A percentile compares a stretch with the other conserved stretches of the same genome.
Conservation (phyloP, 257 asterid genomes). For the Solanum chmielewskii region DNA sequence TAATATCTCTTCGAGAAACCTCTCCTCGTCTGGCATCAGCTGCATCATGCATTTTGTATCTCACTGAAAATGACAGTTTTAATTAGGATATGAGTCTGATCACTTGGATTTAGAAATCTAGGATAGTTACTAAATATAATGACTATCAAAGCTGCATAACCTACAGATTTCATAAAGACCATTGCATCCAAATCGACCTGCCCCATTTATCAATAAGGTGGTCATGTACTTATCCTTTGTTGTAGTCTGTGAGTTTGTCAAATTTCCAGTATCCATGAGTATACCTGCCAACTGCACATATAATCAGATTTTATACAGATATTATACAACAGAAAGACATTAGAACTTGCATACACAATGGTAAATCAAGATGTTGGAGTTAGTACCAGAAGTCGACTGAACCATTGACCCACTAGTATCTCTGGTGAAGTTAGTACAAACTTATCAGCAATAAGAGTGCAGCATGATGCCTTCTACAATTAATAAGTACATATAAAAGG, state of each 20-base stretch:
- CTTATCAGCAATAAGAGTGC: constrained; percentile 59
- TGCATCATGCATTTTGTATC: constrained; percentile 27
- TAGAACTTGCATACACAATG: background rate
- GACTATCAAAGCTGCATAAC: background rate
- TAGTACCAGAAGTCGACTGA: constrained; percentile 73
- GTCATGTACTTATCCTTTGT: constrained; percentile 72
- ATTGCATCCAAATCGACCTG: constrained; percentile 72
- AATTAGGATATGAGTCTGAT: background rate
- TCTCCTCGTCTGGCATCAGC: background rate
- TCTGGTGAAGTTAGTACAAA: constrained; percentile 47
- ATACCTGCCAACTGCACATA: constrained; percentile 65
- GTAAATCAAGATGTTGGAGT: background rate
- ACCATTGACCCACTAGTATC: constrained; percentile 66
- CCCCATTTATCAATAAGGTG: constrained; percentile 69
- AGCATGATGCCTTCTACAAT: constrained; percentile 64
- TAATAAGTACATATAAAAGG: background rate
- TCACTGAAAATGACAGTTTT: constrained; percentile 33
- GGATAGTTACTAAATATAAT: background rate
- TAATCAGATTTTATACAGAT: background rate
- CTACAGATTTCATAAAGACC: constrained; percentile 72
- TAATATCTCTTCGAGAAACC: background rate
- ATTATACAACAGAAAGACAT: background rate
- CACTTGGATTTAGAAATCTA: background rate
- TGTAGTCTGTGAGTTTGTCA: constrained; percentile 36
- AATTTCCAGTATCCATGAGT: constrained; percentile 68